A percentile compares a stretch with the other conserved stretches of the same genome.
These are phyloP conservation scores for Daldinia decipiens DNA, from an alignment of 495 filamentous ascomycete genomes.

Conservation along the genomic window DNA sequence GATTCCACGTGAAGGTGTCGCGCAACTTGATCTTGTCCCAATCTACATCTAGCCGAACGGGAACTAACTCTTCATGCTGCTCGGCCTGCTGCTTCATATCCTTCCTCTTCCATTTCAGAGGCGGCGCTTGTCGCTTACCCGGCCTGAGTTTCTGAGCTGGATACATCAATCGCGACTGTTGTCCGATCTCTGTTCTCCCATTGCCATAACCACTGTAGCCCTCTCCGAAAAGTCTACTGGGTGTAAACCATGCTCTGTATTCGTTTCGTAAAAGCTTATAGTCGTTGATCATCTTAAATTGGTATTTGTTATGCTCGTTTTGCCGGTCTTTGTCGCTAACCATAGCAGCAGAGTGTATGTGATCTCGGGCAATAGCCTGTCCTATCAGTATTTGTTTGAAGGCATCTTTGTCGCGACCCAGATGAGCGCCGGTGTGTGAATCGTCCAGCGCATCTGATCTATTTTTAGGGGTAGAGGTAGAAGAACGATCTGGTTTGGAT, in stretches of 20 bases:
- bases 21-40: constrained; percentile 95
- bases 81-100: constrained; percentile 86
- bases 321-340: constrained; percentile 56
- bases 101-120: constrained; percentile 76
- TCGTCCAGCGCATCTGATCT: constrained; percentile 49
- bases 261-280: constrained; percentile 64
- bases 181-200: constrained; percentile 73
- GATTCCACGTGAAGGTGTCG: constrained; percentile 98
- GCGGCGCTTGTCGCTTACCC: constrained; percentile 75
- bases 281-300: constrained; percentile 54
- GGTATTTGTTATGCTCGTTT: constrained; percentile 53
- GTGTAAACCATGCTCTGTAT: constrained; percentile 56
- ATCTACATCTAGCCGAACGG: constrained; percentile 91
- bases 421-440: constrained; percentile 31
- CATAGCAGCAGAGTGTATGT: constrained; percentile 71
- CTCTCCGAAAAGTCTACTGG: constrained; percentile 67
- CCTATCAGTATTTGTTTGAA: constrained; percentile 72
- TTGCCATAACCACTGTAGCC: constrained; percentile 95
- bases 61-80: constrained; percentile 88
- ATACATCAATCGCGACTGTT: constrained; percentile 71
- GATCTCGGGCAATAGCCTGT: constrained; percentile 81
- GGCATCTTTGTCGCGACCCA: constrained; percentile 57
- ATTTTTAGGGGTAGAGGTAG: constrained; percentile 45
- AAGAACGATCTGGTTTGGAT: constrained; percentile 46
- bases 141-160: constrained; percentile 75